phyloP scores from a whole-genome alignment of 192 early-diverging fungal genomes.

The Umbelopsis sp. region DNA sequence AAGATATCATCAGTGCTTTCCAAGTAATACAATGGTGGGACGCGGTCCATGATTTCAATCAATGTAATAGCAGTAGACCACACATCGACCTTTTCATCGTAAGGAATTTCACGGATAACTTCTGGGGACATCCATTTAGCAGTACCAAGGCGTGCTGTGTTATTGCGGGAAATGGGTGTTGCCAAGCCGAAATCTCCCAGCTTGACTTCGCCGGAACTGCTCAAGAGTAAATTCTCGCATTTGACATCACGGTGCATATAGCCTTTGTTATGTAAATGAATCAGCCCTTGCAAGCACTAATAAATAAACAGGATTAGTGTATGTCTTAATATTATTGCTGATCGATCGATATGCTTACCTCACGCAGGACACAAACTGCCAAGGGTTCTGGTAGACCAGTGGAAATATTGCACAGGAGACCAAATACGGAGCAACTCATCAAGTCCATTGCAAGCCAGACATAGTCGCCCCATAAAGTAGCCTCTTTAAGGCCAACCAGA shows the following conservation, averaged over 20 bases:
- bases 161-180: conserved; percentile 25
- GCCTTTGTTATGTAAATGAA: conserved; percentile 46
- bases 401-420: conserved; percentile 40
- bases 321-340: not conserved
- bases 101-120: conserved; percentile 39
- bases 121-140: conserved; percentile 54
- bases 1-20: conserved; percentile 40
- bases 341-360: conserved; percentile 23
- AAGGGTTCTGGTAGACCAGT: conserved; percentile 41
- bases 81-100: conserved; percentile 51
- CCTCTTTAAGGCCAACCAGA: conserved; percentile 38
- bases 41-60: conserved; percentile 50
- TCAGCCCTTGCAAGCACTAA: conserved; percentile 43
- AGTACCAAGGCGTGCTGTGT: conserved; percentile 35
- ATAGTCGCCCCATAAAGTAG: conserved; percentile 42
- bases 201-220: conserved; percentile 43
- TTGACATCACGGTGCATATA: conserved; percentile 57
- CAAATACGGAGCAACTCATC: conserved; percentile 46
- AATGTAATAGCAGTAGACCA: conserved; percentile 50
- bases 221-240: conserved; percentile 47
- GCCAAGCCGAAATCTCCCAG: conserved; percentile 45
- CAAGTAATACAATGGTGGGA: conserved; percentile 44
- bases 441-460: conserved; percentile 50
- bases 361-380: conserved; percentile 38
- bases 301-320: not conserved